Conservation (phyloP, 768 basidiomycete species). For the Daedalea quercina region DNA sequence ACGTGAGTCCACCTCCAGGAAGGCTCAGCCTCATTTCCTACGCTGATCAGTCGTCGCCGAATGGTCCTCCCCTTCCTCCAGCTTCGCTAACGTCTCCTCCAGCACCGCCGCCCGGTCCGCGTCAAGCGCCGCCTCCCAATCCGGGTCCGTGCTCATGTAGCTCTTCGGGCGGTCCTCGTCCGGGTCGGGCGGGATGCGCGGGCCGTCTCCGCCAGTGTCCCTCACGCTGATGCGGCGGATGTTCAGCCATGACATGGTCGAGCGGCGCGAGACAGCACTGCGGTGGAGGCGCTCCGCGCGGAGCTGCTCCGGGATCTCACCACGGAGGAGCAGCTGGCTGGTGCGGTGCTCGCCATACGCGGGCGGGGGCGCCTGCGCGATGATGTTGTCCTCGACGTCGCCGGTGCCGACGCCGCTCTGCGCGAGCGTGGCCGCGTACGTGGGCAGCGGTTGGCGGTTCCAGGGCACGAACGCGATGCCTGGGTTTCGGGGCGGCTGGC, state of each 20-base stretch:
- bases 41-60: not conserved
- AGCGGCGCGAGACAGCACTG: not conserved
- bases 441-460: constrained; percentile 64
- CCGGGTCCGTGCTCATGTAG: constrained; percentile 47
- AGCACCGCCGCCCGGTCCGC: constrained; percentile 45
- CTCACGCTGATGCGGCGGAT: constrained; percentile 9
- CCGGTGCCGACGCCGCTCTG: constrained; percentile 66
- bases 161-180: constrained; percentile 41
- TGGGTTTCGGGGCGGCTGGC: not conserved
- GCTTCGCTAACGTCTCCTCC: constrained; percentile 47
- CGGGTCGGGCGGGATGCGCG: constrained; percentile 13
- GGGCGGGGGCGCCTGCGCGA: constrained; percentile 64
- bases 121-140: constrained; percentile 49
- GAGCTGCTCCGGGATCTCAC: constrained; percentile 42
- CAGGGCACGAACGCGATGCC: constrained; percentile 43
- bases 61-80: constrained; percentile 21
- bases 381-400: constrained; percentile 66
- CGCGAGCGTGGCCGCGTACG: constrained; percentile 64
- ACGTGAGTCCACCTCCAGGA: not conserved
- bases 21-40: not conserved
- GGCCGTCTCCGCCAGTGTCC: not conserved
- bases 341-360: constrained; percentile 74
- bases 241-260: constrained; percentile 2
- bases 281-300: constrained; percentile 34
- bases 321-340: constrained; percentile 53